These are phyloP conservation scores for Euclidium syriacum DNA, from an alignment of 345 rosid species.

Conservation along the genomic window DNA sequence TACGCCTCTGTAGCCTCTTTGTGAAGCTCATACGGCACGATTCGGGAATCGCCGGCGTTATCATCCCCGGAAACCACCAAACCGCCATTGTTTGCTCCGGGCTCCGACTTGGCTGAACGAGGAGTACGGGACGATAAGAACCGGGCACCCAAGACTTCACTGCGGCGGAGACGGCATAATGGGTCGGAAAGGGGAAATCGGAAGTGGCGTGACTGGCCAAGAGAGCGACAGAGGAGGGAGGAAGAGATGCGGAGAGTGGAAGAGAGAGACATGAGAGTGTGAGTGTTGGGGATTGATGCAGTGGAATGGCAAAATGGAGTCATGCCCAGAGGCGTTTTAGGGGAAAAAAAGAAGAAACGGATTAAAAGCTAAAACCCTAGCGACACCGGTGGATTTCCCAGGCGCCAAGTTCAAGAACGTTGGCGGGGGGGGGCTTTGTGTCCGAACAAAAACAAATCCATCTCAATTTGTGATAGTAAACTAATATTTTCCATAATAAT, in stretches of 20 bases:
- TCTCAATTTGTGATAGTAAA: not conserved
- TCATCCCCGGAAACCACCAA: constrained; percentile 36
- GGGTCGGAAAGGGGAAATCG: constrained; percentile 22
- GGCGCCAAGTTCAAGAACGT: constrained; percentile 36
- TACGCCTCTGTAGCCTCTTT: constrained; percentile 90
- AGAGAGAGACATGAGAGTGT: constrained; percentile 50
- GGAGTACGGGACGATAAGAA: constrained; percentile 37
- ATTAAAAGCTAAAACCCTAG: constrained; percentile 28
- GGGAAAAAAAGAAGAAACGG: not conserved
- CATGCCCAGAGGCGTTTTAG: constrained; percentile 36
- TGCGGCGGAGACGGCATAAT: constrained; percentile 26
- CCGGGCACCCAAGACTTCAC: constrained; percentile 29
- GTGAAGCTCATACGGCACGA: constrained; percentile 67
- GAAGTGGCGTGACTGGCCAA: constrained; percentile 24
- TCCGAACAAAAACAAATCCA: constrained; percentile 4
- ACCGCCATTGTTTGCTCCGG: constrained; percentile 40
- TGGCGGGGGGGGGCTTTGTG: constrained; percentile 14
- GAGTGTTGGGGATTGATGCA: constrained; percentile 24
- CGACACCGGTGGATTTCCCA: constrained; percentile 10
- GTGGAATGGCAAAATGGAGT: constrained; percentile 25
- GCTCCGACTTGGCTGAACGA: constrained; percentile 5
- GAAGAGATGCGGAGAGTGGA: constrained; percentile 68
- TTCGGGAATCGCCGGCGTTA: constrained; percentile 30
- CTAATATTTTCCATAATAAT: not conserved
- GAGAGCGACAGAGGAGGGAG: constrained; percentile 41